Percentiles rank a stretch among this genome's conserved stretches.
Conservation (phyloP, 2,329 filamentous ascomycete genomes). For the Cryphonectria japonica region DNA sequence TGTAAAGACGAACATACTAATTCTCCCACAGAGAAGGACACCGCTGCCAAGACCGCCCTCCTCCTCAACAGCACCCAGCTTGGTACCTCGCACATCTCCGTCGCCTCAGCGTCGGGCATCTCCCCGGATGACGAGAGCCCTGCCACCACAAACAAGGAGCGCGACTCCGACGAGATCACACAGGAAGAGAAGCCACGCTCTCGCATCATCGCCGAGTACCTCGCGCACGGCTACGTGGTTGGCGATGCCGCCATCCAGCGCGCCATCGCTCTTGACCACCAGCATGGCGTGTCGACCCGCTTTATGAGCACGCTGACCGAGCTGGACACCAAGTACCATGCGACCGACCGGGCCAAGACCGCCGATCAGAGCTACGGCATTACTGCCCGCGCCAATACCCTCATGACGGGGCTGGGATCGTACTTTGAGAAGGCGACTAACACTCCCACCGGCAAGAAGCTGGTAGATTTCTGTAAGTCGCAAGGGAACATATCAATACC, state of each 20-base stretch:
- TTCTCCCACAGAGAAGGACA: slow-evolving; percentile 74
- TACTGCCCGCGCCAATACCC: slow-evolving; percentile 68
- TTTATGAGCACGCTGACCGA: slow-evolving; percentile 77
- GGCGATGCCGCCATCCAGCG: slow-evolving; percentile 75
- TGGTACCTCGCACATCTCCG: slow-evolving; percentile 79
- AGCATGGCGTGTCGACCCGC: slow-evolving; percentile 80
- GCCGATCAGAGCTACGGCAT: slow-evolving; percentile 86
- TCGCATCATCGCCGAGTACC: slow-evolving; percentile 93
- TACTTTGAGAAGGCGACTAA: slow-evolving; percentile 95
- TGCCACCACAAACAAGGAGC: slow-evolving; percentile 59
- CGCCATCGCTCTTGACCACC: slow-evolving; percentile 85
- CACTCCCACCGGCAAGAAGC: slow-evolving; percentile 85
- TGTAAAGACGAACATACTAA: background rate
- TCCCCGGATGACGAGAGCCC: slow-evolving; percentile 60
- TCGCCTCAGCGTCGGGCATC: slow-evolving; percentile 69
- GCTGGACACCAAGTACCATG: slow-evolving; percentile 86
- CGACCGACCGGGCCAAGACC: slow-evolving; percentile 81
- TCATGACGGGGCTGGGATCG: slow-evolving; percentile 70
- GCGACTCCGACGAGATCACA: slow-evolving; percentile 70
- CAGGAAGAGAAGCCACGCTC: slow-evolving; percentile 97
- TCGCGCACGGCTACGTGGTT: slow-evolving; percentile 90
- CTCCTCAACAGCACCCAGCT: slow-evolving; percentile 97
- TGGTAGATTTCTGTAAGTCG: slow-evolving; percentile 74
- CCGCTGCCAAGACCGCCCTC: slow-evolving; percentile 93
- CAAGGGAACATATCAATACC: background rate